Conservation (phyloP, 2,329 filamentous ascomycete species). For the Diaporthe amygdali region DNA sequence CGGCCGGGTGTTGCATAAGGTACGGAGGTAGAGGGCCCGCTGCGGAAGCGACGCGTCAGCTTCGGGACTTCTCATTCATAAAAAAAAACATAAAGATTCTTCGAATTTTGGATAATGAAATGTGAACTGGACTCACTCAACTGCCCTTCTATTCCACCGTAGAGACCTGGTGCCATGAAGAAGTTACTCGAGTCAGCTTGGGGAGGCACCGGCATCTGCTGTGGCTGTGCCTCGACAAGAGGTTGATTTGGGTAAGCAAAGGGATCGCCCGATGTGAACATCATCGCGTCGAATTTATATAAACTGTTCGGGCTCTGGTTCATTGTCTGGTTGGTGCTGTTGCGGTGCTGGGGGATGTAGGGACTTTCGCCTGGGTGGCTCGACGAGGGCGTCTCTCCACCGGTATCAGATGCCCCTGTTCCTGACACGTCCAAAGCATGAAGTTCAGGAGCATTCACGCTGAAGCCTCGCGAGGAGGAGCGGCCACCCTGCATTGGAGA, state of each 20-base stretch:
- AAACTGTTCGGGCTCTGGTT: constrained; percentile 51
- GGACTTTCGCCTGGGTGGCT: constrained; percentile 32
- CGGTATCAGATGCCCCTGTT: constrained; percentile 42
- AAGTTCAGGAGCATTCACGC: constrained; percentile 48
- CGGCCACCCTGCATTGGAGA: constrained; percentile 28
- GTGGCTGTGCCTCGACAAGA: constrained; percentile 55
- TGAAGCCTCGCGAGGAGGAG: constrained; percentile 38
- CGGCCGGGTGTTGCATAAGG: constrained; percentile 59
- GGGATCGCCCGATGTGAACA: constrained; percentile 81
- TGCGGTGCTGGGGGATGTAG: constrained; percentile 19
- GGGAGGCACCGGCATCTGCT: constrained; percentile 36
- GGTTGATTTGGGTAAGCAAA: constrained; percentile 82
- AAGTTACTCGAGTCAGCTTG: constrained; percentile 48
- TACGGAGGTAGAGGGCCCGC: constrained; percentile 74
- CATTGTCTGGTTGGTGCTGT: constrained; percentile 33
- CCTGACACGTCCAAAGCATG: constrained; percentile 51
- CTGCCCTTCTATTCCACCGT: constrained; percentile 75
- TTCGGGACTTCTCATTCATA: neutral
- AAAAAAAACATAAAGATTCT: neutral
- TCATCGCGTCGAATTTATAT: constrained; percentile 76
- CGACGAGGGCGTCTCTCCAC: constrained; percentile 36
- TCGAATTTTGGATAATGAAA: neutral
- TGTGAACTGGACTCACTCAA: constrained; percentile 44
- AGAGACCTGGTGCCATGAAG: constrained; percentile 53
- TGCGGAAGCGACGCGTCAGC: neutral